Base-by-base conservation (phyloP, 2,329 filamentous ascomycete genomes). In the Fusarium ambrosium region DNA sequence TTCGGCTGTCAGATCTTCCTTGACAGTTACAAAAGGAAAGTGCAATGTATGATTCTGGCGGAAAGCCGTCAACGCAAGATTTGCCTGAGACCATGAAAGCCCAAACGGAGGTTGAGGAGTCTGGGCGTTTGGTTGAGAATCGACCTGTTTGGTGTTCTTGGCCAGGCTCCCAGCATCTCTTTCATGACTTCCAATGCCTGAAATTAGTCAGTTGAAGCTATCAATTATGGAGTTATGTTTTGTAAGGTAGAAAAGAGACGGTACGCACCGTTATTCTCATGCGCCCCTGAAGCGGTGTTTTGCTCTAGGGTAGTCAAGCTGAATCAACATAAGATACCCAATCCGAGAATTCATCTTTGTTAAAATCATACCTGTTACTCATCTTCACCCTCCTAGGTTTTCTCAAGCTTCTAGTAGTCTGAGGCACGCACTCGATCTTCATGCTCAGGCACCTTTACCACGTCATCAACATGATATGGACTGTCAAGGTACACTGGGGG, bases 11-110 rank as follows among this genome's bases (percentile, higher is more conserved):
- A 75, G 65, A 32, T 78, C 72, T 10, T 80, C 77, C 3, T 80
- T 79, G 7, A 85, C 66, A 11, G 78, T 73, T 18, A 86, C 78
- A 72, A 84, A 85, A 0, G 85, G 84, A 59, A 85, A 86, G 27
- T 81, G 79, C 14, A 80, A 79, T 24, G 79, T 81, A 66, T 80
- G 82, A 6, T 79, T 78, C 6, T 68, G 68, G 27, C 79, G 80
- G 67, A 83, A 86, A 4, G 81, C 77, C 7, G 73, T 69, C 6
- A 86, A 61, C 6, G 82, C 80, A 16, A 79, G 73, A 20, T 81
- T 70, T n/a, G 82, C 83, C 62, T 85, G 83, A 11, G 76, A 48
- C 84, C 84, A 86, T 27, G 81, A 83, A 34, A 86, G 73, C 4
- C 82, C 82, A 48, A 84, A 83, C 0, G 82, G 83, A 8, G 79